These are phyloP conservation scores for Cytospora chrysosperma DNA, from an alignment of 2,329 filamentous ascomycete genomes.

Conservation along the genomic window DNA sequence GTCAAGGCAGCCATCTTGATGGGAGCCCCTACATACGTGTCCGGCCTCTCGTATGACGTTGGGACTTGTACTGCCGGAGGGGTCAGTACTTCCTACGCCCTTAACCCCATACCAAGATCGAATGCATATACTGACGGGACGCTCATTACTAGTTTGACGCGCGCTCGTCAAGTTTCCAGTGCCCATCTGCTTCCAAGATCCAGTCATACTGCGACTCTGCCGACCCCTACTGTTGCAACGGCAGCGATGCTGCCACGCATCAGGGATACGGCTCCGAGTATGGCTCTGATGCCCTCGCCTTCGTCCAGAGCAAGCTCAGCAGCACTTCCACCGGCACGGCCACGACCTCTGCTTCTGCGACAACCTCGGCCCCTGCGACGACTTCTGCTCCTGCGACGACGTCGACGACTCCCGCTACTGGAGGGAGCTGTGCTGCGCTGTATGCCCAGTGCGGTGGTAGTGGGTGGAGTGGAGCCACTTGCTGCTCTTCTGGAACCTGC, in stretches of 20 bases:
- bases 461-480: slow-evolving; percentile 10
- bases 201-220: slow-evolving; percentile 64
- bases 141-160: slow-evolving; percentile 53
- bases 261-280: slow-evolving; percentile 65
- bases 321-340: slow-evolving; percentile 6
- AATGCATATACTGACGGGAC: not conserved
- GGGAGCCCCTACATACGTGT: slow-evolving; percentile 59
- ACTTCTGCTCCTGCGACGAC: slow-evolving; percentile 1
- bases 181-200: slow-evolving; percentile 51
- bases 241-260: slow-evolving; percentile 58
- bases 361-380: slow-evolving; percentile 11
- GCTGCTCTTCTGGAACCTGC: slow-evolving; percentile 14
- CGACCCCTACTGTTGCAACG: slow-evolving; percentile 67
- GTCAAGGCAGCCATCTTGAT: slow-evolving; percentile 66
- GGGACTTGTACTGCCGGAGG: slow-evolving; percentile 58
- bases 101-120: not conserved
- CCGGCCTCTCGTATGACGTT: slow-evolving; percentile 57
- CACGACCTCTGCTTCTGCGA: not conserved
- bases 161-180: slow-evolving; percentile 56
- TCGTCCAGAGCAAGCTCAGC: slow-evolving; percentile 47
- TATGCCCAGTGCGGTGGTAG: slow-evolving; percentile 18
- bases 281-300: slow-evolving; percentile 56
- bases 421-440: slow-evolving; percentile 10
- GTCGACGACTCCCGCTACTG: slow-evolving; percentile 4
- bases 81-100: slow-evolving; percentile 42